phyloP scores from a whole-genome alignment of 1,139 yeast species.

The Geotrichum australiense region DNA sequence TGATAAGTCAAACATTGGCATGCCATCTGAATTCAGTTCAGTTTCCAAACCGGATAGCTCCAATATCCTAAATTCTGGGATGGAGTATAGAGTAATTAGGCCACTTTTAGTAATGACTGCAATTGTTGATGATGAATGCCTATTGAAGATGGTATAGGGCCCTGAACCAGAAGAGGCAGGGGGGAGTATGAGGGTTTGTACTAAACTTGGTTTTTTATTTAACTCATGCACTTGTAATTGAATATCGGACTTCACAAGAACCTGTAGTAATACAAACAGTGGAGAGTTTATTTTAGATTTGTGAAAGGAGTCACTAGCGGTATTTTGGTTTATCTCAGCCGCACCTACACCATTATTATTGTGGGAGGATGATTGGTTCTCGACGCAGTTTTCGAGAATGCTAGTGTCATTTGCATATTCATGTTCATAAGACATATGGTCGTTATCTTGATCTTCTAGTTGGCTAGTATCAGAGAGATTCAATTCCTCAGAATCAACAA shows the following conservation, averaged over 20 bases:
- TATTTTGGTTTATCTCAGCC: background rate
- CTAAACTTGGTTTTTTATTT: slow-evolving; percentile 17
- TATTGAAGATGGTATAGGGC: slow-evolving; percentile 20
- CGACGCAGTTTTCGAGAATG: too few relatives aligned
- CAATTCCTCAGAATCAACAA: too few relatives aligned
- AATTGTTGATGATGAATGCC: slow-evolving; percentile 15
- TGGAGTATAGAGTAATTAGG: slow-evolving; percentile 21
- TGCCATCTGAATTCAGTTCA: slow-evolving; percentile 21
- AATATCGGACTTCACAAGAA: slow-evolving; percentile 18
- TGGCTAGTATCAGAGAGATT: background rate
- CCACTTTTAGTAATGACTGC: slow-evolving; percentile 24
- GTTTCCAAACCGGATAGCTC: slow-evolving; percentile 26
- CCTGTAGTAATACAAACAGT: slow-evolving; percentile 21
- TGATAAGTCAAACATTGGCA: slow-evolving; percentile 25
- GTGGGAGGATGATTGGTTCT: background rate
- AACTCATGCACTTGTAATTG: slow-evolving; percentile 23
- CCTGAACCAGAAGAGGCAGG: slow-evolving; percentile 26
- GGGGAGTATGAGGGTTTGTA: slow-evolving; percentile 24
- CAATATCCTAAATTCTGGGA: slow-evolving; percentile 19
- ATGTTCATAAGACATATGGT: too few relatives aligned
- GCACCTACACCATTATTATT: slow-evolving; percentile 1
- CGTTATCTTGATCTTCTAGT: background rate
- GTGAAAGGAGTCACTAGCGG: background rate
- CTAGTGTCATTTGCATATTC: background rate
- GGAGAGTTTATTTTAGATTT: slow-evolving; percentile 13